Evolutionary conservation across 2,329 filamentous ascomycete genomes (phyloP).

Genomic region (Beauveria sp.): DNA sequence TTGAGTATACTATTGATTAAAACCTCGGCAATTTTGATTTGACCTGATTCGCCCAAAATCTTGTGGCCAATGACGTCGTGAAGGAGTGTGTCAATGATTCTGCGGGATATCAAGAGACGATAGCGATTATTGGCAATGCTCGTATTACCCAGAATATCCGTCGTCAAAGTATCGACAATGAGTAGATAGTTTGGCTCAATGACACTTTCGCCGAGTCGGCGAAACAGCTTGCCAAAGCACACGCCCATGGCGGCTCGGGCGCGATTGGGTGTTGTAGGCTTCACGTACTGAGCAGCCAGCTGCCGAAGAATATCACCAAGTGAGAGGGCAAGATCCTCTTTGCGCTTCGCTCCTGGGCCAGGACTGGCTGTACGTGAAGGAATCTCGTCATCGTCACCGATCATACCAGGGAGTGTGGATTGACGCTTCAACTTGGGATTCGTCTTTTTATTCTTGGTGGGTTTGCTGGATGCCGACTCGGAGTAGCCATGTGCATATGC

Average conservation of each 20-base stretch:
- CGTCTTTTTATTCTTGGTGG: conserved; percentile 61
- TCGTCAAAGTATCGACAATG: conserved; percentile 73
- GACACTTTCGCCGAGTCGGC: conserved; percentile 70
- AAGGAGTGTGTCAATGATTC: conserved; percentile 75
- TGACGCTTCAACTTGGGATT: conserved; percentile 55
- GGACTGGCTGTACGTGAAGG: conserved; percentile 64
- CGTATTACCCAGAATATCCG: conserved; percentile 69
- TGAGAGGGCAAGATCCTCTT: conserved; percentile 64
- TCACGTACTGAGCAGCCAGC: conserved; percentile 73
- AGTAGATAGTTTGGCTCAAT: conserved; percentile 75
- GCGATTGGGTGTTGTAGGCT: conserved; percentile 69
- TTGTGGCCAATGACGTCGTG: conserved; percentile 75
- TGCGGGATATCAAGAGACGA: conserved; percentile 74
- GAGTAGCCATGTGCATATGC: conserved; percentile 72
- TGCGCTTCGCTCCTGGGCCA: conserved; percentile 59
- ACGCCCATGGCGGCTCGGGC: conserved; percentile 76
- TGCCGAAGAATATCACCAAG: conserved; percentile 72
- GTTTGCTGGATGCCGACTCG: conserved; percentile 39
- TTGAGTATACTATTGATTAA: conserved; percentile 85
- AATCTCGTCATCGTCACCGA: conserved; percentile 68
- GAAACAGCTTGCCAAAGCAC: conserved; percentile 78
- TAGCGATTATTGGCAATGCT: conserved; percentile 80
- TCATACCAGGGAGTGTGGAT: conserved; percentile 48
- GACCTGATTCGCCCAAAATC: conserved; percentile 83
- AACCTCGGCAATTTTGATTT: conserved; percentile 71